Percentiles rank a stretch among this genome's conserved stretches.
Conservation (phyloP, 1,284 basidiomycete species). For the Malassezia sp. region DNA sequence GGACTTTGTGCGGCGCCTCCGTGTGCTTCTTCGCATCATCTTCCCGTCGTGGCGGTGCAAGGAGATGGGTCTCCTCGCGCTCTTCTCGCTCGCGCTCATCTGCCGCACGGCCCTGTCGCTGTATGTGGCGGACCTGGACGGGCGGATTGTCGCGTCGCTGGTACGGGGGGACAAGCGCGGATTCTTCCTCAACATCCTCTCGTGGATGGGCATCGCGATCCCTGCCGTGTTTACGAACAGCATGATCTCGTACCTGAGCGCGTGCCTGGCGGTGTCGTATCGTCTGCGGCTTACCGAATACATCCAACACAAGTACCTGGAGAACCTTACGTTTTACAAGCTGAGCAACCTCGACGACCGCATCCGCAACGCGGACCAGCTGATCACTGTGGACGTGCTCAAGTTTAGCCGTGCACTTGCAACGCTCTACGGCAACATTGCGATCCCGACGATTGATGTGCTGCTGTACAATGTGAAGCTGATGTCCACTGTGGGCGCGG, state of each 20-base stretch:
- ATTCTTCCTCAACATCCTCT: slow-evolving; percentile 73
- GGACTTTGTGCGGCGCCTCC: slow-evolving; percentile 71
- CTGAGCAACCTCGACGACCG: slow-evolving; percentile 65
- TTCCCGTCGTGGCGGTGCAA: slow-evolving; percentile 74
- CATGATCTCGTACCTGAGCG: slow-evolving; percentile 80
- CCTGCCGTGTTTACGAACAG: slow-evolving; percentile 78
- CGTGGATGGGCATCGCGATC: slow-evolving; percentile 86
- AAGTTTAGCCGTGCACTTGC: slow-evolving; percentile 83
- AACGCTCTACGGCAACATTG: slow-evolving; percentile 61
- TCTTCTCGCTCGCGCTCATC: slow-evolving; percentile 77
- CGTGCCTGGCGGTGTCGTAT: slow-evolving; percentile 82
- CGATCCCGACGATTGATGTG: slow-evolving; percentile 79
- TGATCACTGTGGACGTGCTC: slow-evolving; percentile 91
- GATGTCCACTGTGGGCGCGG: slow-evolving; percentile 83
- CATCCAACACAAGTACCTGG: slow-evolving; percentile 73
- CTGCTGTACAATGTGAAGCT: slow-evolving; percentile 91
- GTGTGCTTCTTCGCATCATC: slow-evolving; percentile 69
- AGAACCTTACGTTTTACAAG: slow-evolving; percentile 74
- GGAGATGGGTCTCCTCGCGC: slow-evolving; percentile 71
- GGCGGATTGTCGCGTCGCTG: slow-evolving; percentile 78
- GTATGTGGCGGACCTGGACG: slow-evolving; percentile 90
- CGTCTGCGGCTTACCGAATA: slow-evolving; percentile 74
- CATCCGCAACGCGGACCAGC: slow-evolving; percentile 94
- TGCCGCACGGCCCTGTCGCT: slow-evolving; percentile 79
- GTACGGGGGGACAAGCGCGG: slow-evolving; percentile 72